A percentile compares a stretch with the other conserved stretches of the same genome.
phyloP scores from a whole-genome alignment of 495 filamentous ascomycete species.

The Aspergillus campestris region DNA sequence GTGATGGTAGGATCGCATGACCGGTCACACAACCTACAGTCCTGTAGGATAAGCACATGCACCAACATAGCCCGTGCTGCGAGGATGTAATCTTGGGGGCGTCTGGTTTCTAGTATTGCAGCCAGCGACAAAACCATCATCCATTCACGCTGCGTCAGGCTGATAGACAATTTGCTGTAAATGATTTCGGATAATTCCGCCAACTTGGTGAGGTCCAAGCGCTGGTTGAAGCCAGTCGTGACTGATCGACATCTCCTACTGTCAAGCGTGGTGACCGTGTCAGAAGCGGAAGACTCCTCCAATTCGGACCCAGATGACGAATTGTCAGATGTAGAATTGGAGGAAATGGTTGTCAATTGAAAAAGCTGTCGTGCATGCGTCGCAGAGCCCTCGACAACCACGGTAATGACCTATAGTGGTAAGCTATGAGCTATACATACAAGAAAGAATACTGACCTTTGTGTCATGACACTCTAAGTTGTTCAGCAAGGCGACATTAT shows the following conservation, averaged over 20 bases:
- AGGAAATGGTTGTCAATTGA: background rate
- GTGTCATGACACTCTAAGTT: conserved; percentile 51
- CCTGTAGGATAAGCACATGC: conserved; percentile 5
- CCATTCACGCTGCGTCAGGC: conserved; percentile 7
- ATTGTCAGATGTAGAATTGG: too few relatives aligned
- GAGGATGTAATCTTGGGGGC: background rate
- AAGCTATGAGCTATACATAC: background rate
- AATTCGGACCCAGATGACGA: too few relatives aligned
- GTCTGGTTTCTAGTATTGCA: background rate
- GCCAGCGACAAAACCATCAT: background rate
- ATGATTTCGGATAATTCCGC: background rate
- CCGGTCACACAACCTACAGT: conserved; percentile 8
- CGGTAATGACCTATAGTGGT: conserved; percentile 26
- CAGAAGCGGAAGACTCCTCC: too few relatives aligned
- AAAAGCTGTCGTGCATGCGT: conserved; percentile 3
- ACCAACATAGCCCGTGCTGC: conserved; percentile 6
- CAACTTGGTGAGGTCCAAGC: background rate
- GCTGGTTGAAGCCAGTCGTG: too few relatives aligned
- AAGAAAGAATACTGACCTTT: conserved; percentile 31
- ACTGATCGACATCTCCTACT: too few relatives aligned
- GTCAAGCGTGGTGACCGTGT: too few relatives aligned
- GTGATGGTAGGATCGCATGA: background rate
- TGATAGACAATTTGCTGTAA: too few relatives aligned
- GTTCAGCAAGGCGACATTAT: conserved; percentile 53
- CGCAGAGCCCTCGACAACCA: conserved; percentile 34